Base-by-base conservation (phyloP, 2,329 filamentous ascomycete species). In the Biscogniauxia sp. region DNA sequence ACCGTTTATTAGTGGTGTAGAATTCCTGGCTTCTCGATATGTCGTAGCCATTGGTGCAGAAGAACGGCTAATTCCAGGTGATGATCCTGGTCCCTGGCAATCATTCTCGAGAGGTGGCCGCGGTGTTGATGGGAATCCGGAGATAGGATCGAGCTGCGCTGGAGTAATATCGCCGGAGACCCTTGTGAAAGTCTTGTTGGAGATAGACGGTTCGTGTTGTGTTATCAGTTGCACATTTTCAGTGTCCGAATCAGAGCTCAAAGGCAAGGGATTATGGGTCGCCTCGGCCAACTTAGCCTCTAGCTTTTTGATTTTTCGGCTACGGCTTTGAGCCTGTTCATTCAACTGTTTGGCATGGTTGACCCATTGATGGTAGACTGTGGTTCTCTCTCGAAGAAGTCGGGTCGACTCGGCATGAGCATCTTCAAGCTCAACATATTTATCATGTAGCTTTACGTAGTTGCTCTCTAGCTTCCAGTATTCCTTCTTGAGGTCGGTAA, bases 301-400 rank as follows among this genome's bases (percentile, higher is more conserved):
- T 9, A 83, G 72, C 23, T 69, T 72, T 53, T 75, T 74, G 11
- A 85, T 73, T 61, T 76, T 81, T 25, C 60, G 65, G 20, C 59
- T 63, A n/a, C 71, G 71, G 50, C 64, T 68, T 20, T 66, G 51
- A 28, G 61, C 67, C 32, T 69, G 64, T 55, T 71, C 71, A 56
- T 81, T 74, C 19, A 84, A 69, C 13, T 73, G 66, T 20, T 76
- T 76, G 5, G 79, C 78, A 57, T 82, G 79, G 5, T 73, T 70
- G 25, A 75, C 73, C 83, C 83, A 86, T 32, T 69, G 66, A 6
- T 80, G 74, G 3, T 77, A 76, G 1, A 75, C 72, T 26, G 77
- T 79, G 54, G 77, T 76, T 64, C 76, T 79, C 32, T 75, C 59
- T 75, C 81, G 67, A 79, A 79, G 63, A 73, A 78, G 54, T 69